Evolutionary conservation across 345 rosid species (phyloP), one percentile per base, ranked within the genome.

Genomic region (Camelina neglecta): DNA sequence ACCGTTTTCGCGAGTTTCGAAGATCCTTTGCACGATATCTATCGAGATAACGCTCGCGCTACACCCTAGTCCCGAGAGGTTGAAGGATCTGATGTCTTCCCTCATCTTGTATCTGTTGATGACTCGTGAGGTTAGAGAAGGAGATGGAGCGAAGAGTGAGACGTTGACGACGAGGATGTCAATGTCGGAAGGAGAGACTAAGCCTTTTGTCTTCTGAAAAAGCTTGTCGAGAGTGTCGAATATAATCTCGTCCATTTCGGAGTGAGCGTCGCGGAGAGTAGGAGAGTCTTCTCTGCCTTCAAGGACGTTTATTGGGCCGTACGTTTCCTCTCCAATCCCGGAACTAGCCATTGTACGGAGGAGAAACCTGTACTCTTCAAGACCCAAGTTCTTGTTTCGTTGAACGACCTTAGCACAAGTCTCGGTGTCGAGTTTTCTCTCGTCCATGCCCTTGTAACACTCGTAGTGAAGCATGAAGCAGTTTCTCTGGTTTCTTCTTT

Each of bases 381-480:
- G 81, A 42, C 89, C 86, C 20, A 86, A 80, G 74, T 84, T 86
- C 65, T 77, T 82, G 84, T 86, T 87, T 41, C 94, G 72, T 60
- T 73, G 7, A 65, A 87, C 82, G 5, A 89, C 21, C 24, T 67
- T 75, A 26, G 71, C 90, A 44, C 92, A 75, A 4, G 82, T 24
- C 12, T 64, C 86, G 3, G 90, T 83, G 83, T 81, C 83, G 10
- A 91, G 91, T 77, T 39, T 84, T 42, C 84, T 73, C 80, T 83
- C 85, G 5, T 81, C 81, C 1, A 76, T 74, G 24, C 85, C 76
- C 64, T 81, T 87, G 86, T 69, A 86, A 76, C 97, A 88, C 68
- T 89, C 91, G 31, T 90, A 92, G 55, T 77, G 85, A 45, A 92
- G 77, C 91, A 90, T 84, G 63, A 81, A 90, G 83, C 95, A 89